Conservation (phyloP, 805 yeast species). For the Starmerella geochares region DNA sequence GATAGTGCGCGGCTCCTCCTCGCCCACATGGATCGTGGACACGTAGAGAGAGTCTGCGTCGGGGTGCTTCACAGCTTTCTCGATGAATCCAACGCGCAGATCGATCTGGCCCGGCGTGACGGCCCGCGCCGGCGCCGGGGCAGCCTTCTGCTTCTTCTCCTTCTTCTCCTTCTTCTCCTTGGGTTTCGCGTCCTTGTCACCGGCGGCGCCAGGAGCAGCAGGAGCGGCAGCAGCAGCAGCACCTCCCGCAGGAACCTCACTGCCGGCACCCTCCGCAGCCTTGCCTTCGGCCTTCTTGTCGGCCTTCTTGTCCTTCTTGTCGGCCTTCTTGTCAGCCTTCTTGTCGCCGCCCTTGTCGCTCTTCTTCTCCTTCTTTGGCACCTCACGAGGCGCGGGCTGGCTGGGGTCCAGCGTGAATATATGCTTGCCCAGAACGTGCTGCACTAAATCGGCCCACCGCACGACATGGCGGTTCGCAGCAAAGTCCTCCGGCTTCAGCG, state of each 20-base stretch:
- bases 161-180: slow-evolving; percentile 39
- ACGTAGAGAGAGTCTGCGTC: slow-evolving; percentile 95
- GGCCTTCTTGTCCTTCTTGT: slow-evolving; percentile 26
- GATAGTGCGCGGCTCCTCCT: slow-evolving; percentile 93
- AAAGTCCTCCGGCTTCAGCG: slow-evolving; percentile 49
- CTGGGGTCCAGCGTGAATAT: slow-evolving; percentile 49
- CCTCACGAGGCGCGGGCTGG: slow-evolving; percentile 62
- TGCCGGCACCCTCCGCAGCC: slow-evolving; percentile 29
- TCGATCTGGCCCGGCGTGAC: slow-evolving; percentile 68
- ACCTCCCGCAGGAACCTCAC: slow-evolving; percentile 15
- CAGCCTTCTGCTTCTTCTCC: slow-evolving; percentile 46
- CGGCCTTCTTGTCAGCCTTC: slow-evolving; percentile 32
- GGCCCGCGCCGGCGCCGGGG: slow-evolving; percentile 38
- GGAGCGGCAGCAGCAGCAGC: slow-evolving; percentile 17
- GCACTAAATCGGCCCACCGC: slow-evolving; percentile 88
- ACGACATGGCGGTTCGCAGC: slow-evolving; percentile 68
- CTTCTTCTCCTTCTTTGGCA: slow-evolving; percentile 34
- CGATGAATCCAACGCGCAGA: slow-evolving; percentile 90
- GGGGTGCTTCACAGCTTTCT: slow-evolving; percentile 94
- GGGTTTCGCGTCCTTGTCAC: slow-evolving; percentile 18
- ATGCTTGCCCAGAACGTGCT: slow-evolving; percentile 48
- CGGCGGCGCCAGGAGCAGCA: slow-evolving; percentile 12
- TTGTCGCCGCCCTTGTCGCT: slow-evolving; percentile 29
- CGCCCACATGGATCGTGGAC: slow-evolving; percentile 94
- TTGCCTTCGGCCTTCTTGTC: slow-evolving; percentile 5